Conservation (phyloP, 2,329 filamentous ascomycete species). For the Trichoderma lentiforme region DNA sequence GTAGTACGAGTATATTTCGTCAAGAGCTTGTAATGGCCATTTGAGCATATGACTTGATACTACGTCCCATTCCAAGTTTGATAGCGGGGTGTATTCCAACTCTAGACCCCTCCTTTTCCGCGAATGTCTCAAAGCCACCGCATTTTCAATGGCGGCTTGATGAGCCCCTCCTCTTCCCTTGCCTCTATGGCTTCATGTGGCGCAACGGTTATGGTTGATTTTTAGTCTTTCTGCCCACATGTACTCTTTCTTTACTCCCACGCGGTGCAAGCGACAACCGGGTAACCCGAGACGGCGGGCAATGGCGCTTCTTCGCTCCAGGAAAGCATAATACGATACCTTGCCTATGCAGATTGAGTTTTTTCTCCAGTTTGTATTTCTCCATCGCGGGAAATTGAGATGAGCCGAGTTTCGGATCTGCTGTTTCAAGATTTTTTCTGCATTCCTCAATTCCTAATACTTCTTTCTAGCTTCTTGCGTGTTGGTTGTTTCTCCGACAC, state of each 20-base stretch:
- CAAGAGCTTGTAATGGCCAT: neutral
- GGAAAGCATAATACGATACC: neutral
- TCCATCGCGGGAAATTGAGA: neutral
- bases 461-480: neutral
- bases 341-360: neutral
- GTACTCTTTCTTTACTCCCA: neutral
- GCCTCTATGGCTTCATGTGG: slow-evolving; percentile 1
- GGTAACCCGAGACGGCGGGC: slow-evolving; percentile 4
- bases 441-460: neutral
- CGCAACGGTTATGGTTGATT: neutral
- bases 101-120: neutral
- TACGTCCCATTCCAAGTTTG: neutral
- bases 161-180: neutral
- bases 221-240: neutral
- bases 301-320: neutral
- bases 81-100: neutral
- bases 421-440: neutral
- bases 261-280: neutral
- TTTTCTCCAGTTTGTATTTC: neutral
- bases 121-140: slow-evolving; percentile 9
- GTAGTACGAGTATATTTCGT: neutral
- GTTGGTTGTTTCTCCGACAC: neutral
- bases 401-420: neutral
- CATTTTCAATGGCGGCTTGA: neutral
- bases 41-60: neutral